Percentiles rank a stretch among this genome's conserved stretches.
Conservation (phyloP, 2,329 filamentous ascomycete species). For the Fusarium incarnatum region DNA sequence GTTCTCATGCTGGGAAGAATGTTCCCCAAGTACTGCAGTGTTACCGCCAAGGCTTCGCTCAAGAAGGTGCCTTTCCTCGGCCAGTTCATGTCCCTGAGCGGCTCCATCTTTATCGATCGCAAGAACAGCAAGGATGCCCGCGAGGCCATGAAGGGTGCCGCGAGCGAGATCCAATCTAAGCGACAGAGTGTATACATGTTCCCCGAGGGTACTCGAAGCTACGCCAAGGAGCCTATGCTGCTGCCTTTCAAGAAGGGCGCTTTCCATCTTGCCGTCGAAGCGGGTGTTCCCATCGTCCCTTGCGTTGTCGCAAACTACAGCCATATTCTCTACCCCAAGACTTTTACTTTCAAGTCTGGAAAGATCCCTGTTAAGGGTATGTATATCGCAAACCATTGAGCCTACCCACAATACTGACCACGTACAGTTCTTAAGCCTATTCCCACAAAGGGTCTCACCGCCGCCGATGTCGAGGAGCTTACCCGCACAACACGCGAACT, state of each 20-base stretch:
- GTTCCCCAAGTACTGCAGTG: slow-evolving; percentile 91
- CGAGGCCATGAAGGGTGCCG: slow-evolving; percentile 86
- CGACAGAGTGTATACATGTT: slow-evolving; percentile 87
- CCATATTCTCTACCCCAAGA: slow-evolving; percentile 74
- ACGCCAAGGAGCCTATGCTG: slow-evolving; percentile 81
- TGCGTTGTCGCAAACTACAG: slow-evolving; percentile 85
- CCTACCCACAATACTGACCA: neutral
- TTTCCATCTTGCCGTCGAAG: slow-evolving; percentile 95
- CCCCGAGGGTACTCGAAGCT: slow-evolving; percentile 92
- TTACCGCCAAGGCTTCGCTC: slow-evolving; percentile 90
- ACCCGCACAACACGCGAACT: slow-evolving; percentile 74
- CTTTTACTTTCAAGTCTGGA: slow-evolving; percentile 73
- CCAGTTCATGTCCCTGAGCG: slow-evolving; percentile 92
- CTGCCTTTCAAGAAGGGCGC: slow-evolving; percentile 99
- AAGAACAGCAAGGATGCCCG: slow-evolving; percentile 84
- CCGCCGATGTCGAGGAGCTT: slow-evolving; percentile 82
- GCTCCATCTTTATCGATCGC: slow-evolving; percentile 95
- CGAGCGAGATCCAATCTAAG: slow-evolving; percentile 78
- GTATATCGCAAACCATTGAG: slow-evolving; percentile 34
- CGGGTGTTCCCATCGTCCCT: slow-evolving; percentile 91
- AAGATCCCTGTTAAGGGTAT: slow-evolving; percentile 80
- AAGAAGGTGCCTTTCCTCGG: slow-evolving; percentile 85
- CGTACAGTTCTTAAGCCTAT: slow-evolving; percentile 81
- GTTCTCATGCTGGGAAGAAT: slow-evolving; percentile 89
- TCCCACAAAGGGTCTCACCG: slow-evolving; percentile 75